Evolutionary conservation across 257 asterid genomes (phyloP).

Genomic region (Osmanthus fragrans): DNA sequence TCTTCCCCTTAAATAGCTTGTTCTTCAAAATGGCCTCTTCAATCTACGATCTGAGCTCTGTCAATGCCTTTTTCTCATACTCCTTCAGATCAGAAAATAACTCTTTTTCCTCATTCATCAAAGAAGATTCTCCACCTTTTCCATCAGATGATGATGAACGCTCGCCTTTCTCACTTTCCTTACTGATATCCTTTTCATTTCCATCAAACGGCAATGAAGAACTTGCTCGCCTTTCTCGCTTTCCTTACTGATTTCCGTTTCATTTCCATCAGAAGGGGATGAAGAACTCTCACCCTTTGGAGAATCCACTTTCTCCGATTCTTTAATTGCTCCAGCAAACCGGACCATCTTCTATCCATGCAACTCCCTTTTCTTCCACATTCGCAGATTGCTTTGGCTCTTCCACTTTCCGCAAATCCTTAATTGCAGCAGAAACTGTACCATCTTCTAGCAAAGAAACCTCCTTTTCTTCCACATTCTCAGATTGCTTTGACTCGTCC

Average conservation of each 20-base stretch:
- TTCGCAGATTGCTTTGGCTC: background rate
- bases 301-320: background rate
- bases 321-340: background rate
- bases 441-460: background rate
- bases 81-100: conserved; percentile 41
- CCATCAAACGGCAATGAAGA: no score
- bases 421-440: background rate
- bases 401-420: background rate
- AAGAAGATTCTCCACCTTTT: no score
- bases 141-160: conserved; percentile 4
- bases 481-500: background rate
- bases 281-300: no score
- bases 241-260: no score
- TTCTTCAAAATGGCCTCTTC: conserved; percentile 39
- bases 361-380: background rate
- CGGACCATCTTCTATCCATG: no score
- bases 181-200: no score
- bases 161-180: conserved; percentile 13
- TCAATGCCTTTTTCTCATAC: conserved; percentile 41
- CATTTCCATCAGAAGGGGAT: no score
- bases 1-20: background rate
- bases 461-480: conserved; percentile 1
- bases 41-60: conserved; percentile 50
- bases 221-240: no score
- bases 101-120: no score